Base-by-base conservation (phyloP, 805 yeast species). In the Starmerella floricola region DNA sequence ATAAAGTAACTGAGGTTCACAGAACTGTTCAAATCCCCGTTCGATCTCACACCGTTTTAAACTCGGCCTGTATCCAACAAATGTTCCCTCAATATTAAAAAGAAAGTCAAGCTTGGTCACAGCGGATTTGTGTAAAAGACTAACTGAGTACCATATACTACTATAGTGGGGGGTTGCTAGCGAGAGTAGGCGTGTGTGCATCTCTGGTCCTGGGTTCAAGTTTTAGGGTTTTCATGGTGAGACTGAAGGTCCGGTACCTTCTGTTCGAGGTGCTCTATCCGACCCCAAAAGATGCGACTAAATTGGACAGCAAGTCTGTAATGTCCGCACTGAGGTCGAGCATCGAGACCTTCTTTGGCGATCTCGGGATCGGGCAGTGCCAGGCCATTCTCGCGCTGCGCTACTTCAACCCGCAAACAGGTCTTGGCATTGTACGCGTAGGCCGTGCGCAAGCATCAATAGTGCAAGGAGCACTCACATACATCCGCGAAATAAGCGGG, bases 401-500 rank as follows among this genome's bases (percentile, higher is more conserved):
- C 56, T 86, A 86, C 58, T 87, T 83, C 60, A 81, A 91, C 13
- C 74, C 74, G 41, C 71, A 70, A 53, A 86, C 96, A 0, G 76
- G 86, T 0, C 78, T 86, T 0, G 96, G 96, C 0, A 87, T 87
- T 3, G 54, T 88, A 16, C 68, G 95, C 47, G 81, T 88, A 44
- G 71, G 78, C 8, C 60, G 94, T 43, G 80, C 73, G 35, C 75
- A 76, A 43, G 71, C 67, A 38, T 73, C 77, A 34, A 52, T 72
- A 3, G 72, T 84, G 1, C 65, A 83, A 44, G 83, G 79, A 0
- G 83, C 94, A 0, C 58, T 88, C 46, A 59, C 64, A 2, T 52
- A 56, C 28, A 51, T 65, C 5, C 66, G 65, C 31, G 62, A 63
- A 23, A 53, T 85, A 2, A 76, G 68, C 15, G 74, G 70, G 18